These are phyloP conservation scores for Phytophthora fragariaefolia DNA, from an alignment of 352 stramenopile genomes.

Conservation along the genomic window DNA sequence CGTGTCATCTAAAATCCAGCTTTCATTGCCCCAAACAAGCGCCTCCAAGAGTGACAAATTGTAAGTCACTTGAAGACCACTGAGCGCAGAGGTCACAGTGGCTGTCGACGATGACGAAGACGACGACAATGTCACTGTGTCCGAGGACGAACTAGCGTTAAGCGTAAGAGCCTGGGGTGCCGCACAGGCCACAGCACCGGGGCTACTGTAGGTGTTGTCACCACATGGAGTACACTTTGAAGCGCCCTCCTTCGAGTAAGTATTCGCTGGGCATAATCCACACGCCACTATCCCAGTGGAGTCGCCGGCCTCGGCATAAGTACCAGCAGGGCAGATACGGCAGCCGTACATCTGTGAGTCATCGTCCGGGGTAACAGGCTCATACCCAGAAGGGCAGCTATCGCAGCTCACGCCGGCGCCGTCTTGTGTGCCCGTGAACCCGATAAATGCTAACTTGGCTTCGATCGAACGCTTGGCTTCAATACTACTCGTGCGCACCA, in stretches of 20 bases:
- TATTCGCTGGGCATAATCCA: constrained; percentile 61
- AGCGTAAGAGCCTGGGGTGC: constrained; percentile 52
- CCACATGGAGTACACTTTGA: constrained; percentile 62
- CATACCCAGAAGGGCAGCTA: constrained; percentile 58
- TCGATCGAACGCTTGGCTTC: constrained; percentile 53
- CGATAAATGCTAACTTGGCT: constrained; percentile 58
- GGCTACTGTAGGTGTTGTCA: constrained; percentile 64
- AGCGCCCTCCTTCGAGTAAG: constrained; percentile 60
- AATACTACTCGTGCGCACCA: constrained; percentile 59
- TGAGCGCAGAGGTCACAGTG: constrained; percentile 31
- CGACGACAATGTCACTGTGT: constrained; percentile 19
- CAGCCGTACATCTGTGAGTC: constrained; percentile 48
- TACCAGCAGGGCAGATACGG: constrained; percentile 66
- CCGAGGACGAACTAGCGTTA: constrained; percentile 40
- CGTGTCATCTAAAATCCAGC: constrained; percentile 51
- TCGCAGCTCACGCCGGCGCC: constrained; percentile 64
- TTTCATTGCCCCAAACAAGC: constrained; percentile 77
- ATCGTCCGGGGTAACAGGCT: constrained; percentile 39
- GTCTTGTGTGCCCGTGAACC: constrained; percentile 57
- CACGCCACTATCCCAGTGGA: constrained; percentile 54
- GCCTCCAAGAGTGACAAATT: constrained; percentile 76
- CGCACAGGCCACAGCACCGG: constrained; percentile 48
- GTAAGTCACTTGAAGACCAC: constrained; percentile 59
- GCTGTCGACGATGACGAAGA: constrained; percentile 33
- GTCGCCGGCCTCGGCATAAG: constrained; percentile 40